Evolutionary conservation across 2,329 filamentous ascomycete genomes (phyloP), one percentile per base, ranked within the genome.

Genomic region (Colletotrichum eleusines): DNA sequence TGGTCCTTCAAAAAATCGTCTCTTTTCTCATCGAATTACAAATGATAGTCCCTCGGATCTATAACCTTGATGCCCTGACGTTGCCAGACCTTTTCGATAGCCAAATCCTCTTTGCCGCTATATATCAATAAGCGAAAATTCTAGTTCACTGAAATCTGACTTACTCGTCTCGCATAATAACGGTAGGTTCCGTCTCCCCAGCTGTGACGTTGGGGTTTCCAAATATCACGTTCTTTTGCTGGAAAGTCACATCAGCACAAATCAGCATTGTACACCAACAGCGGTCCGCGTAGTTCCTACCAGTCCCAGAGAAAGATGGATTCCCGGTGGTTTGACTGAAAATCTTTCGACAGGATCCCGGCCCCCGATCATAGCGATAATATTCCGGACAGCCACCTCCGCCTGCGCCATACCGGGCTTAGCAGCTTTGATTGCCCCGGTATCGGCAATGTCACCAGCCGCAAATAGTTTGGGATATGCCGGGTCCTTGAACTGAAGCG

Each of bases 401-500:
- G 82, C 83, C 69, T 88, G 86, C 18, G 81, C 73, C 20, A 78
- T 75, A 0, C 80, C 84, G 1, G 85, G 81, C 44, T 84, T 79
- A 2, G 81, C 85, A 74, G 84, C 84, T 35, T 78, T 81, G 14
- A 78, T 77, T 0, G 77, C 77, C 1, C 79, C 78, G n/a, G 81
- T 81, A 14, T 84, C 82, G 16, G 86, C 83, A 28, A 89, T 83
- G 73, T 89, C 87, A 8, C 87, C 87, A 0, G 85, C 76, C 0
- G 86, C 85, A 74, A 86, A 88, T 18, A 88, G 80, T 44, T 1
- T 77, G 72, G 57, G 78, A 76, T 58, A 60, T 20, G 46, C 64
- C 3, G 3, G 44, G 4, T 53, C 61, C 1, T 74, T 51, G 64
- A 88, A 74, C 65, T 88, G 86, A 11, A 89, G 76, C 0, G 83